These are phyloP conservation scores for Zymoseptoria passerinii DNA, from an alignment of 2,329 filamentous ascomycete genomes.

Conservation along the genomic window DNA sequence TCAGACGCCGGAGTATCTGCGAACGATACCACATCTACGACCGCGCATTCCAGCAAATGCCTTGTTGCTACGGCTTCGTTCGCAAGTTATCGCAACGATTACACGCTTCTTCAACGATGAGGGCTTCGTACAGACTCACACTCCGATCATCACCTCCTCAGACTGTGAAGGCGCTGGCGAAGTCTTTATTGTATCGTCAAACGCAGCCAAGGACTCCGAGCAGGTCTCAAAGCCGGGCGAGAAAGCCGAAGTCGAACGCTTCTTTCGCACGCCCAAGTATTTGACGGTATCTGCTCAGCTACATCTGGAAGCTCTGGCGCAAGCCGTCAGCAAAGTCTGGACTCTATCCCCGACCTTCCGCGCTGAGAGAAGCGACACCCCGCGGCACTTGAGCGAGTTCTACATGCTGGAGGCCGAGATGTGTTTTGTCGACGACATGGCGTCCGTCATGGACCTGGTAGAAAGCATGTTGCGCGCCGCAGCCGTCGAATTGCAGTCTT, in stretches of 20 bases:
- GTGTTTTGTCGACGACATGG: slow-evolving; percentile 64
- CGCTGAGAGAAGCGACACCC: slow-evolving; percentile 86
- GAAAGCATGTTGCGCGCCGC: slow-evolving; percentile 65
- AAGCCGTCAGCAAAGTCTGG: slow-evolving; percentile 86
- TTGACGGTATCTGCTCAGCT: slow-evolving; percentile 91
- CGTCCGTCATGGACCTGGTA: slow-evolving; percentile 66
- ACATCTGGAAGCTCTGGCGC: slow-evolving; percentile 84
- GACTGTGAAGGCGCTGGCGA: slow-evolving; percentile 96
- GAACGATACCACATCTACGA: slow-evolving; percentile 80
- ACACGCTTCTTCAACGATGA: slow-evolving; percentile 65
- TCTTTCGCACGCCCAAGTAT: slow-evolving; percentile 85
- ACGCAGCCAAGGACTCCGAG: slow-evolving; percentile 22
- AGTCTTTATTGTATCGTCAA: slow-evolving; percentile 62
- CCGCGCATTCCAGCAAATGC: slow-evolving; percentile 73
- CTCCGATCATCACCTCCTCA: slow-evolving; percentile 89
- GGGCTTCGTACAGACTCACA: slow-evolving; percentile 74
- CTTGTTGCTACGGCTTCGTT: slow-evolving; percentile 72
- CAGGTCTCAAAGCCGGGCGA: slow-evolving; percentile 36
- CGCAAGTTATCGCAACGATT: slow-evolving; percentile 64
- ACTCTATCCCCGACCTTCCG: slow-evolving; percentile 88
- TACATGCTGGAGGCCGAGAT: slow-evolving; percentile 97
- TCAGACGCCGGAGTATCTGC: slow-evolving; percentile 79
- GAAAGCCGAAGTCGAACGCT: slow-evolving; percentile 39
- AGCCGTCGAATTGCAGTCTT: slow-evolving; percentile 43
- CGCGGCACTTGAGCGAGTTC: slow-evolving; percentile 90